A percentile compares a stretch with the other conserved stretches of the same genome.
Evolutionary conservation across 306 rosid genomes (phyloP).

Genomic region (Hippophae gyantsensis): DNA sequence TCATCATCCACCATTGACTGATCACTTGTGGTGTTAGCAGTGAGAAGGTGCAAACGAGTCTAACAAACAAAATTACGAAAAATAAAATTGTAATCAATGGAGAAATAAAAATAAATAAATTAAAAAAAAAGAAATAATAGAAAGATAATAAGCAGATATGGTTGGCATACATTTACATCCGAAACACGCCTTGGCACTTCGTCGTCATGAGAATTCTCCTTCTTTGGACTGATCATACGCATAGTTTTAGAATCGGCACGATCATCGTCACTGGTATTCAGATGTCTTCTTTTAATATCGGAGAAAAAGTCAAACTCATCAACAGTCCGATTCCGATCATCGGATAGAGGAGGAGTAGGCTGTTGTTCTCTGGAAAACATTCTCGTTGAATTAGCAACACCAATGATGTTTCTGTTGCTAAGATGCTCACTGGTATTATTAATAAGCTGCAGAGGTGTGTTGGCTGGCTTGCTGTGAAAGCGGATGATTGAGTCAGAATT

Average conservation of each 20-base stretch:
- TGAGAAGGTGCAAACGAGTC: slow-evolving; percentile 80
- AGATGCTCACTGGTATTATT: slow-evolving; percentile 1
- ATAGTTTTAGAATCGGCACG: background rate
- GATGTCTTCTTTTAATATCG: slow-evolving; percentile 27
- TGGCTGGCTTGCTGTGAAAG: slow-evolving; percentile 30
- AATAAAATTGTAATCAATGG: background rate
- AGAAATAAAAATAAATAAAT: background rate
- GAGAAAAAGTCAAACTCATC: slow-evolving; percentile 7
- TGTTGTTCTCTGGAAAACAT: slow-evolving; percentile 57
- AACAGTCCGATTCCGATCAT: too few relatives aligned
- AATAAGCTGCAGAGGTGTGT: background rate
- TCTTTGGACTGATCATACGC: slow-evolving; percentile 30
- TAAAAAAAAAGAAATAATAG: background rate
- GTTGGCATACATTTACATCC: slow-evolving; percentile 45
- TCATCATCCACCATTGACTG: slow-evolving; percentile 86
- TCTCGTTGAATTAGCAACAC: too few relatives aligned
- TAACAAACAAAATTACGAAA: slow-evolving; percentile 5
- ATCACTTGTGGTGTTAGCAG: slow-evolving; percentile 75
- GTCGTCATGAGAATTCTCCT: slow-evolving; percentile 36
- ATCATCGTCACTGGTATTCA: slow-evolving; percentile 1
- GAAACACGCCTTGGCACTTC: slow-evolving; percentile 7
- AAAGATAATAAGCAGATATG: background rate
- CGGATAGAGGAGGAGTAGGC: slow-evolving; percentile 11
- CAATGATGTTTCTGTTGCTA: slow-evolving; percentile 1
- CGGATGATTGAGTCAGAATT: slow-evolving; percentile 37